Conservation (phyloP, 2,329 filamentous ascomycete species). For the Diaporthe nobilis region DNA sequence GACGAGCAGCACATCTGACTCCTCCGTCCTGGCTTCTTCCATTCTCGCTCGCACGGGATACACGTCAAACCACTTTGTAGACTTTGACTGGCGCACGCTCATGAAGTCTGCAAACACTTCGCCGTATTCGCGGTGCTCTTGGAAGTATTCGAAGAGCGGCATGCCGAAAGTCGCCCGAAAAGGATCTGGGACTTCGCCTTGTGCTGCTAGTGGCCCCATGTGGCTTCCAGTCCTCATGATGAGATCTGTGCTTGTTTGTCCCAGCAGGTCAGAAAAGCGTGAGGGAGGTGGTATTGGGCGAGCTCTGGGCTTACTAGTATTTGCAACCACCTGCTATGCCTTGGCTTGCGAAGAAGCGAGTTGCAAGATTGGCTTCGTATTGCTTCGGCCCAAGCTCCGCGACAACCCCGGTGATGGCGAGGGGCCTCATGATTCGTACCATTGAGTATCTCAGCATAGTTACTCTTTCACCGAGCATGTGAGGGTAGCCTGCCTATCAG, state of each 20-base stretch:
- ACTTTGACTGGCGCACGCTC: not conserved
- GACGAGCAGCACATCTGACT: not conserved
- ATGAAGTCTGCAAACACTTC: not conserved
- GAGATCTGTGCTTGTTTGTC: not conserved
- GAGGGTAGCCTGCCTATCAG: not conserved
- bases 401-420: not conserved
- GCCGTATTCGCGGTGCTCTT: not conserved
- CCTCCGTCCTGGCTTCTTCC: not conserved
- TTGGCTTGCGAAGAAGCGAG: conserved; percentile 19
- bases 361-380: not conserved
- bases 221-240: not conserved
- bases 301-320: not conserved
- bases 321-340: conserved; percentile 2
- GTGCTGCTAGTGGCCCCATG: not conserved
- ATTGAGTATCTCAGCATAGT: not conserved
- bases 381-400: not conserved
- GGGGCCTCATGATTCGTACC: not conserved
- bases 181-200: not conserved
- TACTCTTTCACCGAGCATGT: not conserved
- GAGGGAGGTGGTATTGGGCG: not conserved
- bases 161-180: not conserved
- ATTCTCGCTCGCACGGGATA: not conserved
- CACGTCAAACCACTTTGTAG: not conserved
- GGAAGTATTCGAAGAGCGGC: not conserved
- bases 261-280: not conserved